phyloP scores from a whole-genome alignment of 2,329 filamentous ascomycete species.

The Annulohypoxylon truncatum region DNA sequence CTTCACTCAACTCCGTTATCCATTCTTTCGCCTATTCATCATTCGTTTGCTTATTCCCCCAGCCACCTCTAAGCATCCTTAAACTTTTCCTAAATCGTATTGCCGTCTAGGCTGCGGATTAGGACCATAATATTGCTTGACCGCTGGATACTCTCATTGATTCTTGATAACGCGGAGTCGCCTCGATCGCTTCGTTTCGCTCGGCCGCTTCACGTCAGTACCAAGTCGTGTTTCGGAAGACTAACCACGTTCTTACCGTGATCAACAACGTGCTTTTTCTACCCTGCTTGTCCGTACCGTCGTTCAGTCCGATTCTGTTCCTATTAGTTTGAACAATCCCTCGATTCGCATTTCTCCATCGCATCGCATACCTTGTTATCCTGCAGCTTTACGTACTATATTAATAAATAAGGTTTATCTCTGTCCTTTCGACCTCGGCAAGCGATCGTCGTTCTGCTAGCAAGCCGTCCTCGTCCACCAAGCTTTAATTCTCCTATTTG shows the following conservation, averaged over 20 bases:
- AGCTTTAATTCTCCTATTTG: conserved; percentile 27
- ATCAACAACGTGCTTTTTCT: conserved; percentile 32
- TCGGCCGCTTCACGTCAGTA: conserved; percentile 24
- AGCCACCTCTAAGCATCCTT: conserved; percentile 26
- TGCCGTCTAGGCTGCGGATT: conserved; percentile 24
- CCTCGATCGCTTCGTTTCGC: conserved; percentile 33
- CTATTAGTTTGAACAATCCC: conserved; percentile 19
- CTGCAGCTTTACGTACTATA: conserved; percentile 40
- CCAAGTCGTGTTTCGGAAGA: conserved; percentile 35
- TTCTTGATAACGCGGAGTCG: conserved; percentile 23
- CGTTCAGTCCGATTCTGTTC: conserved; percentile 21
- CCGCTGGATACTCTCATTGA: conserved; percentile 34
- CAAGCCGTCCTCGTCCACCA: conserved; percentile 26
- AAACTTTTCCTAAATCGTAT: conserved; percentile 20
- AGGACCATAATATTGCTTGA: conserved; percentile 33
- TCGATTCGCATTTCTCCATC: conserved; percentile 33
- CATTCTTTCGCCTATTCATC: conserved; percentile 22
- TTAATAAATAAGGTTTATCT: conserved; percentile 41
- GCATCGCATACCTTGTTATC: conserved; percentile 27
- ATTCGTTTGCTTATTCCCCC: conserved; percentile 29
- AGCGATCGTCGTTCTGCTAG: conserved; percentile 24
- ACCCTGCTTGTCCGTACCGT: conserved; percentile 20
- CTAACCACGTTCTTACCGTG: conserved; percentile 23
- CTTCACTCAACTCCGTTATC: conserved; percentile 7
- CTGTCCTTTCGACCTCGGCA: conserved; percentile 23